Evolutionary conservation across 805 yeast genomes (phyloP), one percentile per base, ranked within the genome.

Genomic region (Hanseniaspora pseudoguilliermondii): DNA sequence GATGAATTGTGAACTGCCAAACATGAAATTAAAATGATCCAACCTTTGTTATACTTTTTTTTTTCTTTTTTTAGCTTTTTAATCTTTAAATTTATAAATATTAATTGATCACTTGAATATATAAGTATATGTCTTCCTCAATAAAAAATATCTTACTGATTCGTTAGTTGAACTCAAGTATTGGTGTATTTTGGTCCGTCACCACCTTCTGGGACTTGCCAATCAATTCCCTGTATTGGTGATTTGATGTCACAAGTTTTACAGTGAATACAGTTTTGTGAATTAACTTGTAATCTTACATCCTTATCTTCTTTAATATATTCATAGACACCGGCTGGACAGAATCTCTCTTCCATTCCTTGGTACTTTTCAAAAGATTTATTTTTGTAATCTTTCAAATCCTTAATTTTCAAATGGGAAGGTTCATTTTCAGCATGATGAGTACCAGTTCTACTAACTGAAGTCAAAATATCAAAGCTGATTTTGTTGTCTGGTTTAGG

Each of bases 171-270:
- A 6, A 18, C 8, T n/a, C 62, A 83, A 7, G 95, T 83, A 83
- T 87, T 80, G 68, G 83, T 83, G 68, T 93, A 93, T 69, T 93
- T 93, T 57, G 98, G 98, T 15, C 98, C 98, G 68, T 86, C 98
- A 34, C 97, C 97, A 59, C 98, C 97, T 73, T 93, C 97, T 8
- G 98, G 98, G n/a, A 88, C 96, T 13, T 82, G 79, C 98, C 98
- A 93, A 66, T 80, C 77, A 59, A 93, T 93, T 66, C 90, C 96
- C 71, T 91, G 96, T 0, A 87, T 76, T 8, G 98, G 98, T 10
- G 84, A 95, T 71, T 93, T 93, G 69, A 93, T 93, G 70, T 93
- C 98, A 74, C 98, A 91, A 1, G 97, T 91, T 71, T 93, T 93
- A 74, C 98, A 93, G 70, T 93, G 98, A 61, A 93, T 90, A 74